Base-by-base conservation (phyloP, 2,329 filamentous ascomycete genomes). In the Curvularia lunata region DNA sequence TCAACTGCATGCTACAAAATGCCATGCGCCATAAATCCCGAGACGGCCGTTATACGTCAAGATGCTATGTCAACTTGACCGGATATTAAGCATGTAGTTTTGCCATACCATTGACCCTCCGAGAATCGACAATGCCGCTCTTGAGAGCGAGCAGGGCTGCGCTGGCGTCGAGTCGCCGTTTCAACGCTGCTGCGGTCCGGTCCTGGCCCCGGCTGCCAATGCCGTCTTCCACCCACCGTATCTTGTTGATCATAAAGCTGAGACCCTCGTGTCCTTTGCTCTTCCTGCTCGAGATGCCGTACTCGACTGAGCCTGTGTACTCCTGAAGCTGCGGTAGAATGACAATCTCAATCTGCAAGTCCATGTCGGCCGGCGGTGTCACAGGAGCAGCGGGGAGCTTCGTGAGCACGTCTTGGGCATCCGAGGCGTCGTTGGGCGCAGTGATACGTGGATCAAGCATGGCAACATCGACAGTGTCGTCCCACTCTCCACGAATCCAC, bases 401-500 rank as follows among this genome's bases (percentile, higher is more conserved):
- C 18, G 74, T 75, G 13, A 77, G 63, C 30, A 75, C 71, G 45
- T 76, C 81, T 70, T 77, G 40, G 72, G 82, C 48, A 76, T 81
- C 68, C 71, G 78, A 62, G 70, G 81, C 65, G 16, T 74, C 72
- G 45, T 74, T 75, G 25, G 73, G 68, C 16, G 81, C 81, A 49
- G 80, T 81, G 52, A 83, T 81, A 52, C 82, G 80, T 32, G 83
- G 77, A 61, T 85, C 83, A 10, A 96, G 81, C 77, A 94, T 80
- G 12, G 82, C 80, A 1, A 86, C 81, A 66, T 95, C 90, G 1
- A 95, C 85, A 34, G 91, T 89, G 6, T 92, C 87, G 4, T 87
- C 82, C 90, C 93, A 97, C 68, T 93, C 91, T 32, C 94, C 94
- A 41, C 89, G 88, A 65, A 99, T 90, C 88, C 92, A 98, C 3